Conservation (phyloP, 176 grass and related monocot genomes). For the Carex scoparia region DNA sequence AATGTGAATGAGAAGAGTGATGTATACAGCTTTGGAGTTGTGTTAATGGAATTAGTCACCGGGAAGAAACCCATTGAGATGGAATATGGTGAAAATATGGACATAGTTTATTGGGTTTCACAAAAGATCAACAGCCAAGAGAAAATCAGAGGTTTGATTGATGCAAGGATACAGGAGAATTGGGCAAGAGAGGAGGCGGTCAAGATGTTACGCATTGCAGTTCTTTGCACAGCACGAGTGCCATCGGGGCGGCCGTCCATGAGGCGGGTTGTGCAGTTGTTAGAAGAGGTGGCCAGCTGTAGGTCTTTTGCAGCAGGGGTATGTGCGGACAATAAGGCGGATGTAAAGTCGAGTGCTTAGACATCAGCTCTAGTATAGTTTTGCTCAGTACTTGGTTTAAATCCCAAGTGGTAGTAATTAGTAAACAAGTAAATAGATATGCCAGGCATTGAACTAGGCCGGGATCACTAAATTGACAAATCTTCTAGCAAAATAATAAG, state of each 20-base stretch:
- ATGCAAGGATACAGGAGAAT: conserved; percentile 34
- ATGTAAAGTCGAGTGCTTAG: conserved; percentile 35
- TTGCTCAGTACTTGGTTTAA: not conserved
- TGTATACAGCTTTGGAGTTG: conserved; percentile 55
- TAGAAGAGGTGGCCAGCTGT: conserved; percentile 47
- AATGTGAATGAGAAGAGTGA: conserved; percentile 83
- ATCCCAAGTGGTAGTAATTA: not conserved
- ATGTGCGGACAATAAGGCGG: not conserved
- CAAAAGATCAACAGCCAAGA: conserved; percentile 43
- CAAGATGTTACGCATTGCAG: conserved; percentile 47
- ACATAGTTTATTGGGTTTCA: conserved; percentile 68
- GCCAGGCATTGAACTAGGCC: not conserved
- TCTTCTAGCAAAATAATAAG: not conserved
- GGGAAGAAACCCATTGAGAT: conserved; percentile 40
- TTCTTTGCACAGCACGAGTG: conserved; percentile 54
- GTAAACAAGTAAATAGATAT: not conserved
- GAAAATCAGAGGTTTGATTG: conserved; percentile 34
- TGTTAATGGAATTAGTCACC: conserved; percentile 54
- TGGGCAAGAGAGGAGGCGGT: conserved; percentile 61
- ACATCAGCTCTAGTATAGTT: not conserved
- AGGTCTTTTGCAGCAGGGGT: not conserved
- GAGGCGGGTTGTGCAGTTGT: conserved; percentile 85
- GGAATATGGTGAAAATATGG: conserved; percentile 36
- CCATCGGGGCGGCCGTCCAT: conserved; percentile 74
- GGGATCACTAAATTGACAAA: not conserved